Conservation (phyloP, 106 monocot genomes). For the Allium fistulosum region DNA sequence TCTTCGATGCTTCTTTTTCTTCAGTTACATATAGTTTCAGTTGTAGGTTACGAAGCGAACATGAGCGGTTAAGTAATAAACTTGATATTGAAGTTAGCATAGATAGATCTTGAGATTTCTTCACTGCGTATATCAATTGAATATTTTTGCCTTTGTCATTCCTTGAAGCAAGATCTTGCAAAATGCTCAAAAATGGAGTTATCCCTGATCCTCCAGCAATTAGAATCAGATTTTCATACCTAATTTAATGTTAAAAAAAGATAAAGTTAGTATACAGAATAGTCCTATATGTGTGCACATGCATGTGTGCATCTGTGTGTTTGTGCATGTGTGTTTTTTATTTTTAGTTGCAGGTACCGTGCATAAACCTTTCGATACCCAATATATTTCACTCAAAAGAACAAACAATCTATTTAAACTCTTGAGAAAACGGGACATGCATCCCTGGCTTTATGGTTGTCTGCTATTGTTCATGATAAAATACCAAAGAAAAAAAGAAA, state of each 20-base stretch:
- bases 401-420: no score
- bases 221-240: constrained; percentile 62
- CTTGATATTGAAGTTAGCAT: constrained; percentile 48
- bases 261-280: no score
- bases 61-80: constrained; percentile 12
- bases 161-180: constrained; percentile 44
- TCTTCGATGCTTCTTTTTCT: constrained; percentile 25
- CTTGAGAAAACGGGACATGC: no score
- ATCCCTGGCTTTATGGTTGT: no score
- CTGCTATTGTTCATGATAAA: no score
- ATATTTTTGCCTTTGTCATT: constrained; percentile 22
- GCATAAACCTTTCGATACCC: no score
- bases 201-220: constrained; percentile 84
- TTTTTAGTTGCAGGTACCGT: no score
- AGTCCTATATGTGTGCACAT: no score
- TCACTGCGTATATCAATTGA: constrained; percentile 53
- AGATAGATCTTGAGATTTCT: constrained; percentile 45
- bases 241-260: constrained; percentile 7
- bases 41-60: constrained; percentile 3
- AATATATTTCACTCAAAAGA: no score
- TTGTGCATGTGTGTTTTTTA: no score
- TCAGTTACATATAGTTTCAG: constrained; percentile 52
- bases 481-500: no score
- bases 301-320: no score
- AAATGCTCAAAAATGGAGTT: constrained; percentile 72